Base-by-base conservation (phyloP, 495 filamentous ascomycete species). In the Penicillium goetzii region DNA sequence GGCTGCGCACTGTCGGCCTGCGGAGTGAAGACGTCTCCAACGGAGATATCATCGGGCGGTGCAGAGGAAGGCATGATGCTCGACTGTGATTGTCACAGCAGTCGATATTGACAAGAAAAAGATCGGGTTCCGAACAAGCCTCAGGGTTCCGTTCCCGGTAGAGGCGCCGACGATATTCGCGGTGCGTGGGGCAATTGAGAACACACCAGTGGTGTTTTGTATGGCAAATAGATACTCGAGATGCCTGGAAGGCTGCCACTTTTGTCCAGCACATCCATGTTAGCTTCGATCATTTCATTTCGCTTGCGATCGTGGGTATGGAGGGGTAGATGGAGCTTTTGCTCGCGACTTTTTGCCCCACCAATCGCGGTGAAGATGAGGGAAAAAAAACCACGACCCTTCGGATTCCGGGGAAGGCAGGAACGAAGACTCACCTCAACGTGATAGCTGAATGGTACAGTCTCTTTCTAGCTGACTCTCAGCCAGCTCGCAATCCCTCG, bases 1-100 rank as follows among this genome's bases (percentile, higher is more conserved):
- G 73, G 68, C 40, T 73, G 74, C 59, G 67, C 67, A 56, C 69
- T 72, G 65, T 81, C 79, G 43, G 75, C 72, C 61, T 82, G 79
- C 28, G 77, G 75, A 57, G 68, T 76, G 62, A 82, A 82, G 17
- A 82, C 78, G 63, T 82, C 80, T 36, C 70, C 73, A 23, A 82
- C 78, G n/a, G 75, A 77, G 30, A 81, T 56, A 56, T 82, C 80
- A 21, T 80, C 80, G 26, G 68, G 69, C 19, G 60, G 51, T 19
- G 65, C 59, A 30, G 68, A 63, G 26, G 69, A 54, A 56, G 68
- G 59, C 73, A 77, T 78, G 62, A 15, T 58, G 53, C 32, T 28
- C 19, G 17, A 23, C 11, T 38, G 17, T 3, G 25, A 54, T 53
- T 11, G 19, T 49, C 40, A n/a, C 30, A 32, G 47, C 14, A 21